These are phyloP conservation scores for Pythium rhizo-oryzae DNA, from an alignment of 352 stramenopile species.

Conservation along the genomic window DNA sequence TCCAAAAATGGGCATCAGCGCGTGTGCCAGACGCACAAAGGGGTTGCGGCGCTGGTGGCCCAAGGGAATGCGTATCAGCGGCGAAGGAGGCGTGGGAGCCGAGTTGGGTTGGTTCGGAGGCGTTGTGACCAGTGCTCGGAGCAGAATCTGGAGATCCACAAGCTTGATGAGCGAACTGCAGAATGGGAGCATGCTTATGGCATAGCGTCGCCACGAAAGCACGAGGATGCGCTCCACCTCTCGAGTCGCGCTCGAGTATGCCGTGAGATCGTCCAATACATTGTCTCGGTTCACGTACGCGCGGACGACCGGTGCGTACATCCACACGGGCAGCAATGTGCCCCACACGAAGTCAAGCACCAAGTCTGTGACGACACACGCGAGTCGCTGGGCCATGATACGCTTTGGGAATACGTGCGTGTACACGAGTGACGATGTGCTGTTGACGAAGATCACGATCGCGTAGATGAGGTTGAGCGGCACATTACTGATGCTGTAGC, in stretches of 20 bases:
- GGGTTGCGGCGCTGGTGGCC: neutral
- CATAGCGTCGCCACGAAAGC: neutral
- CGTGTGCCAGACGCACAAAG: neutral
- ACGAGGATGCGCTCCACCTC: constrained; percentile 9
- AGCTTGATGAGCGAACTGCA: constrained; percentile 5
- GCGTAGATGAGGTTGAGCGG: constrained; percentile 14
- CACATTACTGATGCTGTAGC: constrained; percentile 12
- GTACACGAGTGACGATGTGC: neutral
- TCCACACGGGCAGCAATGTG: constrained; percentile 3
- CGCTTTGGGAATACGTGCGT: neutral
- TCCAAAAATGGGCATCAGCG: neutral
- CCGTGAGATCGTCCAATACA: neutral
- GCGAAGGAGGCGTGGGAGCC: neutral
- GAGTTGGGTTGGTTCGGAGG: neutral
- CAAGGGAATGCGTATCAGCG: neutral
- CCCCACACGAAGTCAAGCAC: constrained; percentile 12
- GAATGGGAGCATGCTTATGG: constrained; percentile 7
- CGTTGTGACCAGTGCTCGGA: neutral
- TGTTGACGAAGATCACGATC: constrained; percentile 5
- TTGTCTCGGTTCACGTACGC: neutral
- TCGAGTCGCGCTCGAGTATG: neutral
- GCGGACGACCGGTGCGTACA: neutral
- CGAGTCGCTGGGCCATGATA: neutral
- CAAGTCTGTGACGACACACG: neutral
- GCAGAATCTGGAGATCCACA: neutral